Evolutionary conservation across 352 stramenopile genomes (phyloP).

Genomic region (Phytophthora pisi): DNA sequence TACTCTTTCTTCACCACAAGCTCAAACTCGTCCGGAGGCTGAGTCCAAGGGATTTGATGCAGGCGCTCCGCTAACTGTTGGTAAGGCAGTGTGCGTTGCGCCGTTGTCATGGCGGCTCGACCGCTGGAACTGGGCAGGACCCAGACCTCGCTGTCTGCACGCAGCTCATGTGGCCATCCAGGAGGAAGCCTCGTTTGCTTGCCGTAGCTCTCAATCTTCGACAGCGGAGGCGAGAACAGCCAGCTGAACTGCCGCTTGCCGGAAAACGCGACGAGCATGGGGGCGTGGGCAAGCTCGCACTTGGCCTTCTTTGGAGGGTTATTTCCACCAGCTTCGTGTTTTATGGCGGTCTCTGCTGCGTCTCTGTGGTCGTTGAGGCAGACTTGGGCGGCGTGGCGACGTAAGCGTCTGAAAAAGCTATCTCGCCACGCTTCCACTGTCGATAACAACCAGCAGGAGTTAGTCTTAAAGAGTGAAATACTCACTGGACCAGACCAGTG

Average conservation of each 20-base stretch:
- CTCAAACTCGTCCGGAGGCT: slow-evolving; percentile 39
- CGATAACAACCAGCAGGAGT: neutral
- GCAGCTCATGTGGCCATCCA: slow-evolving; percentile 72
- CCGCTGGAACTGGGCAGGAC: slow-evolving; percentile 86
- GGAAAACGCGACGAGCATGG: slow-evolving; percentile 83
- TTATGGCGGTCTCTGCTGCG: slow-evolving; percentile 2
- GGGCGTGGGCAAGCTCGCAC: slow-evolving; percentile 56
- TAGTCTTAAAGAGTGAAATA: neutral
- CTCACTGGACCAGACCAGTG: no score
- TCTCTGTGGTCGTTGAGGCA: slow-evolving; percentile 47
- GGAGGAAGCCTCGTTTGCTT: slow-evolving; percentile 61
- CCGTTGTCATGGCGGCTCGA: slow-evolving; percentile 79
- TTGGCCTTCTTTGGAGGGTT: neutral
- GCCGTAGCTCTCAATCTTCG: slow-evolving; percentile 69
- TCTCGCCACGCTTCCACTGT: slow-evolving; percentile 67
- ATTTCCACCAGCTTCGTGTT: slow-evolving; percentile 7
- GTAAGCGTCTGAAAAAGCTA: slow-evolving; percentile 66
- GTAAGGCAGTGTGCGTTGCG: slow-evolving; percentile 72
- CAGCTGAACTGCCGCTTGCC: slow-evolving; percentile 89
- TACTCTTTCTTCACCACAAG: slow-evolving; percentile 24
- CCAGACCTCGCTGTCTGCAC: slow-evolving; percentile 74
- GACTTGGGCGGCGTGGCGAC: slow-evolving; percentile 57
- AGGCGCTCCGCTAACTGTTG: slow-evolving; percentile 68
- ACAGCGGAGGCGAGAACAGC: slow-evolving; percentile 75
- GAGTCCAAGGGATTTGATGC: slow-evolving; percentile 59